Base-by-base conservation (phyloP, 129 eudicot genomes). In the Flaveria robusta region DNA sequence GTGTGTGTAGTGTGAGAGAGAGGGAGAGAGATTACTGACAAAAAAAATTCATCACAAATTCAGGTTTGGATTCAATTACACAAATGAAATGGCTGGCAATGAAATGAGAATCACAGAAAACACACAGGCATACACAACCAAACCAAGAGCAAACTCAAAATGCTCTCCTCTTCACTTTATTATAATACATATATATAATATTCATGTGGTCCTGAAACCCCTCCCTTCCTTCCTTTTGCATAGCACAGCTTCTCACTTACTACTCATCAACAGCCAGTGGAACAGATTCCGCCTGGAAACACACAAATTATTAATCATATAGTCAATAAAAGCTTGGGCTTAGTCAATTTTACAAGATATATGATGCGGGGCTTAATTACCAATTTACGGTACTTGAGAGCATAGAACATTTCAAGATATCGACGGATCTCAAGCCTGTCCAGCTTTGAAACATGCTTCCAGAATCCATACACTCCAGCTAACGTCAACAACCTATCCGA, bases 221-320 rank as follows among this genome's bases (percentile, higher is more conserved):
- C 37, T 16, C 19, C 54, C 46, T 42, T 58, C 71, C 45, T 20
- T 58, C 71, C 45, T 20, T 0, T 37, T 66, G 54, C 23, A 4
- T 15, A 31, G 37, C 37, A 31, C 37, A 0, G 37, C 37, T 31
- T 31, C 56, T 41, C 20, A 9, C 43, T 81, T 20, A 2, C 79
- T 72, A 86, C 88, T 88, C 59, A 55, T 81, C 88, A 12, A 47
- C 80, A 70, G 97, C 97, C 78, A 82, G 75, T 3, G 96, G 97
- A 81, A 91, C 96, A 60, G 89, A 84, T 59, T 83, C 97, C 79
- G 97, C 97, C 97, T 91, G 83, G 16, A 77, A 68, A 18, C 47
- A 66, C 60, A 20, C 42, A 9, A 51, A 14, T 67, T 3, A 59
- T 56, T 4, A 24, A 2, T 22, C 31, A 5, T 4, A 19, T 45